phyloP scores from a whole-genome alignment of 2,329 filamentous ascomycete genomes.

The Cercospora brassicicola region DNA sequence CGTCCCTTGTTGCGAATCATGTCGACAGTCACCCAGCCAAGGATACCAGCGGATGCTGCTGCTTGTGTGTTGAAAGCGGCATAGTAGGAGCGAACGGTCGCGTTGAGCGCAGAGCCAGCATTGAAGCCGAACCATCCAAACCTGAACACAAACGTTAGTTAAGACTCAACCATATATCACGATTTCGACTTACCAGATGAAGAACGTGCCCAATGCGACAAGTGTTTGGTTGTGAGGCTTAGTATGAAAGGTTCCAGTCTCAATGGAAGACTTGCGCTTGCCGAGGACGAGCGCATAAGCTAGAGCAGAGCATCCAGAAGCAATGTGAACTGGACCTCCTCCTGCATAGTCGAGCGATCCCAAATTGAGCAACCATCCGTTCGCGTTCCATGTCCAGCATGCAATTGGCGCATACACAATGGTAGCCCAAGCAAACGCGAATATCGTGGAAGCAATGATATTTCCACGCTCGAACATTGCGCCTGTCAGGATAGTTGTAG shows the following conservation, averaged over 20 bases:
- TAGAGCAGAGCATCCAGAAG: slow-evolving; percentile 61
- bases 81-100: slow-evolving; percentile 54
- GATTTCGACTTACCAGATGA: slow-evolving; percentile 68
- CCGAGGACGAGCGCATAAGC: slow-evolving; percentile 65
- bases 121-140: slow-evolving; percentile 64
- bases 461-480: slow-evolving; percentile 65
- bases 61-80: slow-evolving; percentile 61
- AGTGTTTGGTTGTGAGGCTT: slow-evolving; percentile 64
- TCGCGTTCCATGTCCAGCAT: slow-evolving; percentile 66
- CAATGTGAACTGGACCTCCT: slow-evolving; percentile 64
- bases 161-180: slow-evolving; percentile 49
- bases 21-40: slow-evolving; percentile 57
- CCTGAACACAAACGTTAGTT: slow-evolving; percentile 31
- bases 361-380: slow-evolving; percentile 64
- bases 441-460: slow-evolving; percentile 64
- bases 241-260: slow-evolving; percentile 46
- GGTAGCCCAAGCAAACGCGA: slow-evolving; percentile 64
- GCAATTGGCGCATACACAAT: slow-evolving; percentile 65
- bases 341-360: slow-evolving; percentile 62
- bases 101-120: slow-evolving; percentile 56
- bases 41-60: slow-evolving; percentile 54
- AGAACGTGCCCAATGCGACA: slow-evolving; percentile 62
- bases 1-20: slow-evolving; percentile 53
- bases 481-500: slow-evolving; percentile 65
- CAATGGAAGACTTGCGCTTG: slow-evolving; percentile 55